A percentile compares a stretch with the other conserved stretches of the same genome.
Evolutionary conservation across 2,329 filamentous ascomycete genomes (phyloP).

Genomic region (Aspergillus unguis): DNA sequence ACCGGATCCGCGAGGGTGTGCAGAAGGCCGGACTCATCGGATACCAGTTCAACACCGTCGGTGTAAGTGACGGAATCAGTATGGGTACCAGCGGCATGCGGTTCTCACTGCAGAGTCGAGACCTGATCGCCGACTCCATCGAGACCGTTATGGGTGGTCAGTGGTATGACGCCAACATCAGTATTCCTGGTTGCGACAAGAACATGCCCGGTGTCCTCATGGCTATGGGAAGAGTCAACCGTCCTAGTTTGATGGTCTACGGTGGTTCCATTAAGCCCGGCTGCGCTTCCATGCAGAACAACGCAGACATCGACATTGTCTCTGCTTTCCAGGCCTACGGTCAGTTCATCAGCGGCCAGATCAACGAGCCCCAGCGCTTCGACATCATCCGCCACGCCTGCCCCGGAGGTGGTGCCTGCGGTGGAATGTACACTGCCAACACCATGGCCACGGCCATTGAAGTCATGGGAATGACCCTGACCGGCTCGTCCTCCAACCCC

Average conservation of each 20-base stretch:
- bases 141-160: conserved; percentile 99
- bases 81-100: conserved; percentile 99
- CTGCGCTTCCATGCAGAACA: conserved; percentile 71
- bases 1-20: conserved; percentile 70
- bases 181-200: conserved; percentile 97
- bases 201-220: conserved; percentile 96
- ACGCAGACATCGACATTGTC: conserved; percentile 82
- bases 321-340: conserved; percentile 98
- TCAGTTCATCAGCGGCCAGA: conserved; percentile 87
- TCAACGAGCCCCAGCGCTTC: conserved; percentile 84
- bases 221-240: conserved; percentile 91
- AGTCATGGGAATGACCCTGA: conserved; percentile 73
- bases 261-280: conserved; percentile 92
- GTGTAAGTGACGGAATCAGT: conserved; percentile 94
- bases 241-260: conserved; percentile 96
- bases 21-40: conserved; percentile 76
- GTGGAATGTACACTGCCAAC: conserved; percentile 80
- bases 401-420: conserved; percentile 77
- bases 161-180: conserved; percentile 98
- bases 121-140: conserved; percentile 96
- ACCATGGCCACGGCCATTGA: conserved; percentile 74
- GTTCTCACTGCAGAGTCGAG: conserved; percentile 88
- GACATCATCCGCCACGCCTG: conserved; percentile 94
- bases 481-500: conserved; percentile 75
- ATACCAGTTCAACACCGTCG: conserved; percentile 99